These are phyloP conservation scores for Claviceps arundinis DNA, from an alignment of 2,329 filamentous ascomycete genomes.

Conservation along the genomic window DNA sequence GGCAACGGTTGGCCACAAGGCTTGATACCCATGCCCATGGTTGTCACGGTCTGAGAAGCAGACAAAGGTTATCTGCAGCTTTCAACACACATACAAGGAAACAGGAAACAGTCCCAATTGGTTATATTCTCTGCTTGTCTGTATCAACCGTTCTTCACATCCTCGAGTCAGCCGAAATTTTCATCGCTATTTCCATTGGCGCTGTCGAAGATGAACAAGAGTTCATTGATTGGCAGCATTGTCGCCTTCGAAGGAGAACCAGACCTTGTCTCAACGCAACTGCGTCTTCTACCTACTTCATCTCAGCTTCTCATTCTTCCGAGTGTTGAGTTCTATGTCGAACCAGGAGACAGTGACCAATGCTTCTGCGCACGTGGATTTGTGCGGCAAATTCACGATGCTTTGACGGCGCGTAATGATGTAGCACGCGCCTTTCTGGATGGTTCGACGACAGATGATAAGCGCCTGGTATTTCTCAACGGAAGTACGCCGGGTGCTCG, in stretches of 20 bases:
- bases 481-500: constrained; percentile 44
- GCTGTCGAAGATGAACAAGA: constrained; percentile 9
- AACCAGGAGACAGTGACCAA: not conserved
- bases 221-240: constrained; percentile 30
- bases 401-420: constrained; percentile 31
- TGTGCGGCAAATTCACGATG: constrained; percentile 38
- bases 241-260: constrained; percentile 47
- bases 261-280: constrained; percentile 43
- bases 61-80: not conserved
- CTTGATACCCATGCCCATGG: not conserved
- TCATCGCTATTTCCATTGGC: not conserved
- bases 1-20: not conserved
- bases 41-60: not conserved
- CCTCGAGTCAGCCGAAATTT: not conserved
- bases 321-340: constrained; percentile 9
- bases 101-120: not conserved
- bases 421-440: constrained; percentile 38
- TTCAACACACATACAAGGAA: not conserved
- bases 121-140: not conserved
- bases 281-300: constrained; percentile 45
- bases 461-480: constrained; percentile 45
- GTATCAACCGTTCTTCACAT: not conserved
- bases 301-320: constrained; percentile 45
- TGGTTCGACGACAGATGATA: constrained; percentile 30
- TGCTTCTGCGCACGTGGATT: constrained; percentile 20